Percentiles rank a stretch among this genome's conserved stretches.
Conservation (phyloP, 805 yeast genomes). For the Wickerhamiella australiensis region DNA sequence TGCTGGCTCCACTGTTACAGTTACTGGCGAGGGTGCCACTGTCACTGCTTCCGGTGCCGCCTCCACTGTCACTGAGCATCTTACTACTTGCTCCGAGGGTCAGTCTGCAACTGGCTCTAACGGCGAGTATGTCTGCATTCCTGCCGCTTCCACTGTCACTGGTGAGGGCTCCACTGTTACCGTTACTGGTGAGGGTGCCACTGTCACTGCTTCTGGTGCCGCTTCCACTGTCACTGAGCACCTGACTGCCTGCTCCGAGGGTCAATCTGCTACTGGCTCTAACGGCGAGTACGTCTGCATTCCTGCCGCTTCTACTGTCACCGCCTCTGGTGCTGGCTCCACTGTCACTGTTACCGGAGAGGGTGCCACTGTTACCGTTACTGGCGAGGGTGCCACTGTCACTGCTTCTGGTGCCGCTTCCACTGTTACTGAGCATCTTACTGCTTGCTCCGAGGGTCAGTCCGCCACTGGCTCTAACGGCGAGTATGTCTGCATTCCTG, state of each 20-base stretch:
- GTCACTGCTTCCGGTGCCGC: conserved; percentile 13
- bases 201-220: conserved; percentile 19
- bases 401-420: conserved; percentile 12
- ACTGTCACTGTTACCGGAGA: conserved; percentile 13
- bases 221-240: too few relatives aligned
- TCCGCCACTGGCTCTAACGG: conserved; percentile 12
- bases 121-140: conserved; percentile 14
- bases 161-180: conserved; percentile 19
- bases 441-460: conserved; percentile 6
- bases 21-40: conserved; percentile 14
- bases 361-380: conserved; percentile 14
- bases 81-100: conserved; percentile 6
- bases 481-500: conserved; percentile 15
- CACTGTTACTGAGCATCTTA: conserved; percentile 7
- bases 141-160: too few relatives aligned
- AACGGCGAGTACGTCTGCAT: conserved; percentile 14
- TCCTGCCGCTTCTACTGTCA: conserved; percentile 12
- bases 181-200: conserved; percentile 12
- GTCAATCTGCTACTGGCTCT: too few relatives aligned
- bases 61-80: conserved; percentile 8
- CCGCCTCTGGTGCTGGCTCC: conserved; percentile 12
- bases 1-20: too few relatives aligned
- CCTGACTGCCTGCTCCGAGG: too few relatives aligned
- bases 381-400: too few relatives aligned
- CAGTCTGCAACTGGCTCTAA: conserved; percentile 11